Base-by-base conservation (phyloP, 2,329 filamentous ascomycete genomes). In the Venturiaceae sp. region DNA sequence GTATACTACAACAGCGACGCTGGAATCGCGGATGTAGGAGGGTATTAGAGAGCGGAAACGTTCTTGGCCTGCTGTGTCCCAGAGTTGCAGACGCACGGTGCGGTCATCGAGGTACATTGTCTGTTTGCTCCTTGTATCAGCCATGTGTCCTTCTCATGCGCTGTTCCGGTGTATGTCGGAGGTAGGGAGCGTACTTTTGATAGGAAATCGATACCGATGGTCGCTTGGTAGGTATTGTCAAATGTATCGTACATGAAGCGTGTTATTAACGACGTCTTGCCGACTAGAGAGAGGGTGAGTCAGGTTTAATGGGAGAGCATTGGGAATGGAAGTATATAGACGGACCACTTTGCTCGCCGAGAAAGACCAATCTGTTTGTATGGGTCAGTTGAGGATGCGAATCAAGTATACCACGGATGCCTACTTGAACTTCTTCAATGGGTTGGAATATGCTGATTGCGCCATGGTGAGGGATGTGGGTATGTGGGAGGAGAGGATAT, bases 241-340 rank as follows among this genome's bases (percentile, higher is more conserved):
- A 99, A 99, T 53, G 94, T 97, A 76, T 99, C 94, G 81, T 99
- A 99, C 94, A 99, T 99, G 81, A 99, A 99, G 64, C 94, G 87
- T 65, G 94, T 99, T 73, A 99, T 99, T 67, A 99, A 79, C 62
- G 94, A 99, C 33, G 94, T 99, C 80, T 99, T 99, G 72, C 94
- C 94, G 68, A 99, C 94, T 97, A 72, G 62, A 63, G 53, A 19
- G 44, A 32, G n/a, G n/a, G 26, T 50, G 44, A 50, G 44, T 30
- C 21, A 53, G 14, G 14, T 3, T n/a, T 19, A 4, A n/a, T 13
- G 34, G 33, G 39, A 21, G 54, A 11, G 44, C 26, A 50, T 50
- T 50, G 44, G 44, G 14, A 7, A n/a, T n/a, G 44, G 23, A 13
- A 30, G 36, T 46, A 19, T 59, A 26, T 37, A 37, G 14, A 73